Base-by-base conservation (phyloP, 140 eudicot genomes). In the Anethum foeniculum region DNA sequence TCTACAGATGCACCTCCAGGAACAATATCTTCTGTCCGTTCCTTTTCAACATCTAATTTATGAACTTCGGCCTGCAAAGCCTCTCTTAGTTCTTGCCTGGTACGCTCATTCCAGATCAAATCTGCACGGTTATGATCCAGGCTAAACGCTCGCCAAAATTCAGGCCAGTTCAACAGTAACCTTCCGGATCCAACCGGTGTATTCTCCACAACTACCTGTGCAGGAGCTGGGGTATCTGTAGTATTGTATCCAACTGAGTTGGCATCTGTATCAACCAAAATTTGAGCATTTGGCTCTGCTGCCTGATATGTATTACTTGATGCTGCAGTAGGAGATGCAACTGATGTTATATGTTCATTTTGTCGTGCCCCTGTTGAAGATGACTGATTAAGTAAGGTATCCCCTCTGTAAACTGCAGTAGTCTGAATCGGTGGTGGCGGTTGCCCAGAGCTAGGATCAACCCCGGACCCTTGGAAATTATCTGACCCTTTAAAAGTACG, bases 91-190 rank as follows among this genome's bases (percentile, higher is more conserved):
- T 95, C 99, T 86, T 95, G 99, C 77, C 99, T 86, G 75, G 99
- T 90, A 62, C 97, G 97, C 84, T 95, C 99, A 62, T 95, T 95
- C 99, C 99, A 95, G 51, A 95, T 92, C 82, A 95, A 84, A 80
- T 95, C 99, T 3, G 99, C 99, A 75, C 99, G 99, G 76, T 95
- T 95, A 83, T 95, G 99, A 81, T 95, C 99, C 51, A 95, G 97
- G 82, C 96, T 85, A 80, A 95, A 95, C 81, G 97, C 99, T 77
- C 99, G 90, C 99, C 99, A 95, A 84, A 95, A 95, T 83, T 88
- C 97, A 28, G 90, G 86, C 99, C 99, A 95, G 85, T 95, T 95
- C 86, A 92, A 89, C 60, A 95, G 89, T 82, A 95, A 83, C 82
- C 93, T 87, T 76, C 99, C 99, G 39, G 97, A 95, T 51, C 99